These are phyloP conservation scores for Triticum turgidum DNA, from an alignment of 176 grass and related monocot species.

Conservation along the genomic window DNA sequence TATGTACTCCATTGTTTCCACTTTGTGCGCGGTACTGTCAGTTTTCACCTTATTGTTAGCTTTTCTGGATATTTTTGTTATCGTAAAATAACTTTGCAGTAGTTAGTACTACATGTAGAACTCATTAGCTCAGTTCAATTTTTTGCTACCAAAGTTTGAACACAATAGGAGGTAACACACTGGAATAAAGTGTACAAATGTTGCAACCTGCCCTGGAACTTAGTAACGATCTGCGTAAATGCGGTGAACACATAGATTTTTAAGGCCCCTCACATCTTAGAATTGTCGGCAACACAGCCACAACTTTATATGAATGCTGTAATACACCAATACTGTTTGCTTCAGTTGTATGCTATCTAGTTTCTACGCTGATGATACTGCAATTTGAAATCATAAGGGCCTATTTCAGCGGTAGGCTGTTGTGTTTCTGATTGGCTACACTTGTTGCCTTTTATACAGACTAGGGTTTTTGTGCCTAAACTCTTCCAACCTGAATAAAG, in stretches of 20 bases:
- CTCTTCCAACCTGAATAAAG: background rate
- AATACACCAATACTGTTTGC: background rate
- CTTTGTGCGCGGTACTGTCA: background rate
- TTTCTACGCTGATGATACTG: background rate
- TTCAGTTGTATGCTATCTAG: background rate
- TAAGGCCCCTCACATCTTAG: background rate
- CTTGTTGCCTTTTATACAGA: background rate
- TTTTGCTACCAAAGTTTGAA: background rate
- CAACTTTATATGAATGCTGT: background rate
- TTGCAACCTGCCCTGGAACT: background rate
- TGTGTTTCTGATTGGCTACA: background rate
- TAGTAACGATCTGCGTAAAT: background rate
- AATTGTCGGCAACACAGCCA: background rate
- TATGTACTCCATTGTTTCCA: background rate
- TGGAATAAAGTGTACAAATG: conserved; percentile 9
- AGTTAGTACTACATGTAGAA: background rate
- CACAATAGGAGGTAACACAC: conserved; percentile 1
- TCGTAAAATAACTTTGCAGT: background rate
- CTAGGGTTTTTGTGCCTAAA: background rate
- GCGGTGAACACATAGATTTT: background rate
- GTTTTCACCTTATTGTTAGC: background rate
- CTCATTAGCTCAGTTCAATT: background rate
- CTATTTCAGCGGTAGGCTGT: background rate
- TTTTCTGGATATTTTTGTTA: background rate
- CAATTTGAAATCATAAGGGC: background rate